Base-by-base conservation (phyloP, 2,329 filamentous ascomycete genomes). In the Venturia carpophila region DNA sequence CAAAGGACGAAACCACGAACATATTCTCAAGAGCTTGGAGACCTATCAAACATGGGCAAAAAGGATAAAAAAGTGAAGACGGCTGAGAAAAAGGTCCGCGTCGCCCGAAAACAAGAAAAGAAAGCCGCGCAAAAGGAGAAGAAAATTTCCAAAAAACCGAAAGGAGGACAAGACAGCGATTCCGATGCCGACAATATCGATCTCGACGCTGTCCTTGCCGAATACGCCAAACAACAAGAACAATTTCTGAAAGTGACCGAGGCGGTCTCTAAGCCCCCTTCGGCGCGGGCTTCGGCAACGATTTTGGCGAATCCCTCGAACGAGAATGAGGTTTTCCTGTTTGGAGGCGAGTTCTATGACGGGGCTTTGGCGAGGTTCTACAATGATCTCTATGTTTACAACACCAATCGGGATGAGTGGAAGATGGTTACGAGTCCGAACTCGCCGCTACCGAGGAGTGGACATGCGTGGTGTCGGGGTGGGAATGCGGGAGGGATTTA, bases 261-360 rank as follows among this genome's bases (percentile, higher is more conserved):
- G 79, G 83, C 84, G 2, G 79, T 87, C 30, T 84, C 83, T 55
- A 84, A 79, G 2, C 89, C 92, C 21, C 94, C 94, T 0, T 85
- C 86, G 64, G 84, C 92, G 27, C 86, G 94, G 63, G 86, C 89
- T 27, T 93, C 92, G 7, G 85, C 91, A 9, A 91, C 90, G 0
- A 79, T 99, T 66, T 83, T 97, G 69, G 91, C 91, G 24, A 93
- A 89, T 47, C 94, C 94, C 1, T 85, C 88, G 41, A 93, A 95
- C 77, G 85, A 84, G 71, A 95, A 94, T 76, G 92, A 95, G 74
- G 78, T 99, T 65, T 87, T 97, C 69, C 79, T 97, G 5, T 99
- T 95, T 75, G 94, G 93, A 19, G 94, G 94, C 69, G 94, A 99
- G 79, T 95, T 92, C 73, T 97, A 91, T 78, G 96, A 97, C 77